Percentiles rank a stretch among this genome's conserved stretches.
Conservation (phyloP, 805 yeast species). For the fission yeast (Schizosaccharomyces pombe) region DNA sequence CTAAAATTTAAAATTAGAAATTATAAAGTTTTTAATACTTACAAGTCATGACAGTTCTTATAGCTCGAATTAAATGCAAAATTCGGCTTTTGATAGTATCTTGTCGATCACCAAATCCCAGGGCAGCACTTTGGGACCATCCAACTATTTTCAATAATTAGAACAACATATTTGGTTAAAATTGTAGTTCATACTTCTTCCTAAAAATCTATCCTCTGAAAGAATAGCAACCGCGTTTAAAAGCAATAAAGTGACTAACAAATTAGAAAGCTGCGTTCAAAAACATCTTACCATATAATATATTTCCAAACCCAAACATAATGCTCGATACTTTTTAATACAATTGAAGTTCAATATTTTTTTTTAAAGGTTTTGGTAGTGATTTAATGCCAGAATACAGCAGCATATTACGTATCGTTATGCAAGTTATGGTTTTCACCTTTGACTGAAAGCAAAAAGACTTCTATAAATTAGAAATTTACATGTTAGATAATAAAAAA, state of each 20-base stretch:
- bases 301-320: not conserved
- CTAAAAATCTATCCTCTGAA: conserved; percentile 57
- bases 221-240: conserved; percentile 57
- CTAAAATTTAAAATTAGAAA: conserved; percentile 13
- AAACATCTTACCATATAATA: not conserved
- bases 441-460: too few relatives aligned
- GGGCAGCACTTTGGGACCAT: conserved; percentile 20
- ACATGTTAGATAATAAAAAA: too few relatives aligned
- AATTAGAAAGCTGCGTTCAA: not conserved
- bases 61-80: conserved; percentile 44
- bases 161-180: not conserved
- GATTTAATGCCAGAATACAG: too few relatives aligned
- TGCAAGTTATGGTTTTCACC: too few relatives aligned
- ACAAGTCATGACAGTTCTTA: conserved; percentile 50
- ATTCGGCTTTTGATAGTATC: conserved; percentile 33
- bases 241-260: conserved; percentile 20
- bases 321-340: too few relatives aligned
- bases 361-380: too few relatives aligned
- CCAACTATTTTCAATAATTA: conserved; percentile 18
- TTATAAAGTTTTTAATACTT: conserved; percentile 15
- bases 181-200: conserved; percentile 24
- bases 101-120: conserved; percentile 23
- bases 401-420: too few relatives aligned
- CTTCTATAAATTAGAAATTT: too few relatives aligned
- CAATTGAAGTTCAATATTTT: too few relatives aligned